These are phyloP conservation scores for Cubamyces lactineus DNA, from an alignment of 768 basidiomycete species.

Conservation along the genomic window DNA sequence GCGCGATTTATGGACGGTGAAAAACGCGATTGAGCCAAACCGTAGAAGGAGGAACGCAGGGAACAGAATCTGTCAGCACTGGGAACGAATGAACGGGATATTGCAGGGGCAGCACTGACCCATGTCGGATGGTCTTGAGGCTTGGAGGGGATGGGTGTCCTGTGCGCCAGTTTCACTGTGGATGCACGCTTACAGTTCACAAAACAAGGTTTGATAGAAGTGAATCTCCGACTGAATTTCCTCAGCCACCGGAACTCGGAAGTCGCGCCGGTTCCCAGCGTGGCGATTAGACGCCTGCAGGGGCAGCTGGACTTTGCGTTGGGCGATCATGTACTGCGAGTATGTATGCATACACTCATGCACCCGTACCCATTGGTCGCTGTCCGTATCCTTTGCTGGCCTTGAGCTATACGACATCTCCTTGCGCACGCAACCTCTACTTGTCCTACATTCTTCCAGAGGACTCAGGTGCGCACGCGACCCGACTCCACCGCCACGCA, in stretches of 20 bases:
- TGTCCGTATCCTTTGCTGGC: too few relatives aligned
- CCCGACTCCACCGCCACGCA: too few relatives aligned
- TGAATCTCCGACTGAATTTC: slow-evolving; percentile 34
- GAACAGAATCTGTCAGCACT: slow-evolving; percentile 20
- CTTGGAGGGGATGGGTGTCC: slow-evolving; percentile 49
- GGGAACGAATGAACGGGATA: background rate
- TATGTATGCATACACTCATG: too few relatives aligned
- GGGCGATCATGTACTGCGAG: too few relatives aligned
- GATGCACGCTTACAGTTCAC: slow-evolving; percentile 45
- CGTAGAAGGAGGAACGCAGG: slow-evolving; percentile 1
- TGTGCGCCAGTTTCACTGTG: slow-evolving; percentile 51
- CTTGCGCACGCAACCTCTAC: too few relatives aligned
- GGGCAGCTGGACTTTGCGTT: too few relatives aligned
- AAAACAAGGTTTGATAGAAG: slow-evolving; percentile 41
- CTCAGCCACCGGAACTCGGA: slow-evolving; percentile 20
- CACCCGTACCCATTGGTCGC: too few relatives aligned
- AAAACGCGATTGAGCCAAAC: background rate
- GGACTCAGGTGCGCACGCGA: too few relatives aligned
- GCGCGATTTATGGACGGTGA: slow-evolving; percentile 2
- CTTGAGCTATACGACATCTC: too few relatives aligned
- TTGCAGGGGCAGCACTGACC: slow-evolving; percentile 55
- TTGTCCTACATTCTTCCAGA: too few relatives aligned
- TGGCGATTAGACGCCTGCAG: background rate
- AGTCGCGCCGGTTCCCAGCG: too few relatives aligned
- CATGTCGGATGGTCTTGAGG: slow-evolving; percentile 79